Evolutionary conservation across 2,329 filamentous ascomycete species (phyloP), one percentile per base, ranked within the genome.

Genomic region (Venturia nashicola): DNA sequence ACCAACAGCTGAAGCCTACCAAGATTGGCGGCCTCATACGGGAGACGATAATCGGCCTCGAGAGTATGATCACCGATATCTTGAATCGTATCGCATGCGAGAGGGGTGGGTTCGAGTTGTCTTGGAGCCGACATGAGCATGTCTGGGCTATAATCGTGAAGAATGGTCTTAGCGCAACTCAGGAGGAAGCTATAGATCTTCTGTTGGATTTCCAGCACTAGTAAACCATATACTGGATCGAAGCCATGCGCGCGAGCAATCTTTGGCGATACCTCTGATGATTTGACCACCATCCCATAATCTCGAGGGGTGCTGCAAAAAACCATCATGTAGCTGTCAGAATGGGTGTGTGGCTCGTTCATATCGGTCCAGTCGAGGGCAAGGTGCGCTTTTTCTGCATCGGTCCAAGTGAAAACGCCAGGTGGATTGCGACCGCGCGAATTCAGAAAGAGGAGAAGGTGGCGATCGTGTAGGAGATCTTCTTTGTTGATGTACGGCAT

Each of bases 401-500:
- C 59, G 9, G 39, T n/a, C 20, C 39, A 7, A 3, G 59, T 5
- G 18, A 61, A 61, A 5, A 18, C 6, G 6, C 4, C 20, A 32
- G 59, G 59, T 12, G 6, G 27, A 42, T 61, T 42, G 0, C 79
- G 76, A 5, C 75, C 82, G 7, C 83, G 76, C 0, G 81, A 71
- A 63, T 83, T 82, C 12, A 87, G 69, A 23, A 86, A 72, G 7
- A 86, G 70, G 0, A 76, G 74, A 9, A 86, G 68, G 0, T 71
- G 65, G 59, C 77, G 79, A 0, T 76, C 69, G 27, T 77, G 73
- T 0, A 68, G 61, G 0, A 86, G 72, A 67, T 86, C 83, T 63
- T 86, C 80, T 48, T 81, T 73, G 67, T 86, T 86, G 69, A 86
- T 78, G n/a, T n/a, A n/a, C n/a, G n/a, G n/a, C n/a, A n/a, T n/a